Evolutionary conservation across 2,329 filamentous ascomycete species (phyloP).

Genomic region (Zasmidium angulare): DNA sequence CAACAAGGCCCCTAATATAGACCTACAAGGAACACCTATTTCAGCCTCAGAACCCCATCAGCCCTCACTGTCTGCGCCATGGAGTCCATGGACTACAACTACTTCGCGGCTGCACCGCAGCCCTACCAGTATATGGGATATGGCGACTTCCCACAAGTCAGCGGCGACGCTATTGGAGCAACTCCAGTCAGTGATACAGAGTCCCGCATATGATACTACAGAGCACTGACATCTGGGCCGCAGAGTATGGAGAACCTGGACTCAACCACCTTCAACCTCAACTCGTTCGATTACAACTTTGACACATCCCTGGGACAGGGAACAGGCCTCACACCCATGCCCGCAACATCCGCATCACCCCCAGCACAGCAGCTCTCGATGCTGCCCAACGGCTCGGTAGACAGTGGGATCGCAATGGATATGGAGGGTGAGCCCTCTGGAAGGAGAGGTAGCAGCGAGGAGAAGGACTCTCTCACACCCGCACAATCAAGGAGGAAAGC

Average conservation of each 20-base stretch:
- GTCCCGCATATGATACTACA: background rate
- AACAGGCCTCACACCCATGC: constrained; percentile 20
- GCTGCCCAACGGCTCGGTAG: constrained; percentile 39
- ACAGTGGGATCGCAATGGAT: constrained; percentile 44
- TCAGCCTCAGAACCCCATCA: too few relatives aligned
- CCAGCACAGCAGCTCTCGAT: constrained; percentile 25
- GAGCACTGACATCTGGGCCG: background rate
- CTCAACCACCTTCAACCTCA: constrained; percentile 17
- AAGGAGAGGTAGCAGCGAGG: constrained; percentile 47
- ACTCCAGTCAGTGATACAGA: constrained; percentile 32
- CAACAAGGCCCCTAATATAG: too few relatives aligned
- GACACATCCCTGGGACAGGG: constrained; percentile 6
- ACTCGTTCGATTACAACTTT: constrained; percentile 16
- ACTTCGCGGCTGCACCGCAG: constrained; percentile 47
- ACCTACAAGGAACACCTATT: too few relatives aligned
- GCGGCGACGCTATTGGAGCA: constrained; percentile 40
- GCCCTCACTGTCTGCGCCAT: constrained; percentile 13
- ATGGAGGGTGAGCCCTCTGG: constrained; percentile 33
- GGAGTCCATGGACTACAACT: constrained; percentile 57
- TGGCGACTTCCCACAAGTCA: constrained; percentile 32
- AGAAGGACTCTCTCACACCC: constrained; percentile 48
- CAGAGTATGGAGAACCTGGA: constrained; percentile 31
- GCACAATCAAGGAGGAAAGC: constrained; percentile 62
- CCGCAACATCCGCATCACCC: constrained; percentile 29
- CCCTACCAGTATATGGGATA: constrained; percentile 49